A percentile compares a stretch with the other conserved stretches of the same genome.
phyloP scores from a whole-genome alignment of 1,284 basidiomycete genomes.

The Athelia sp. region DNA sequence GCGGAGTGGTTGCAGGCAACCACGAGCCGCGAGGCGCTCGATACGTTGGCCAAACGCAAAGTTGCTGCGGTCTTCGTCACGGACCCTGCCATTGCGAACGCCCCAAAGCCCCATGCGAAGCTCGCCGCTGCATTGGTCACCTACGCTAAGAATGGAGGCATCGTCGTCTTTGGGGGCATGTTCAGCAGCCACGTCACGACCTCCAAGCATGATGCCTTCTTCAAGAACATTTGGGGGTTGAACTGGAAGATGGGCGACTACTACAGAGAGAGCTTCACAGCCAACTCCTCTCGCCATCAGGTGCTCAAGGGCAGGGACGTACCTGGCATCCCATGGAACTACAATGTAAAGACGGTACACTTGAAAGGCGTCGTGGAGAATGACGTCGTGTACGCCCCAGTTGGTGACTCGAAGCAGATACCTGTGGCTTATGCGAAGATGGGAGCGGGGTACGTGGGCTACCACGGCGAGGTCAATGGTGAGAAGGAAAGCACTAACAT shows the following conservation, averaged over 20 bases:
- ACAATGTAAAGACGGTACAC: constrained; percentile 32
- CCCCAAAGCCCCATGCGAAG: constrained; percentile 4
- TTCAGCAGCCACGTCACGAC: constrained; percentile 24
- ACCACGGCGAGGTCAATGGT: neutral
- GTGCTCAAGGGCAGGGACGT: constrained; percentile 15
- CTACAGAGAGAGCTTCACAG: constrained; percentile 24
- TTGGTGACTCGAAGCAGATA: too few species aligned
- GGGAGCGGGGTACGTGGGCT: neutral
- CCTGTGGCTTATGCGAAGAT: neutral
- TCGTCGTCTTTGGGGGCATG: constrained; percentile 26
- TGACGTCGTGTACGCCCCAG: constrained; percentile 13
- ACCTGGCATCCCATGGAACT: constrained; percentile 19
- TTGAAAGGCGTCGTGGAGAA: constrained; percentile 18
- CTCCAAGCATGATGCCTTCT: constrained; percentile 19
- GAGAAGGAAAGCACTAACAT: neutral
- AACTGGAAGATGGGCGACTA: constrained; percentile 31
- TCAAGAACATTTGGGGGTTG: too few species aligned
- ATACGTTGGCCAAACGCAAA: neutral
- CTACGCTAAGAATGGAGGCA: constrained; percentile 29
- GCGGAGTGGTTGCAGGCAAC: neutral
- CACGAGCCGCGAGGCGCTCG: neutral
- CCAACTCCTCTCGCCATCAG: constrained; percentile 23
- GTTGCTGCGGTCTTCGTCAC: neutral
- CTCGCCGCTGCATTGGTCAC: constrained; percentile 22
- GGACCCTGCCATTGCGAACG: too few species aligned